phyloP scores from a whole-genome alignment of 148 eudicot genomes.

The Limonium bicolor region DNA sequence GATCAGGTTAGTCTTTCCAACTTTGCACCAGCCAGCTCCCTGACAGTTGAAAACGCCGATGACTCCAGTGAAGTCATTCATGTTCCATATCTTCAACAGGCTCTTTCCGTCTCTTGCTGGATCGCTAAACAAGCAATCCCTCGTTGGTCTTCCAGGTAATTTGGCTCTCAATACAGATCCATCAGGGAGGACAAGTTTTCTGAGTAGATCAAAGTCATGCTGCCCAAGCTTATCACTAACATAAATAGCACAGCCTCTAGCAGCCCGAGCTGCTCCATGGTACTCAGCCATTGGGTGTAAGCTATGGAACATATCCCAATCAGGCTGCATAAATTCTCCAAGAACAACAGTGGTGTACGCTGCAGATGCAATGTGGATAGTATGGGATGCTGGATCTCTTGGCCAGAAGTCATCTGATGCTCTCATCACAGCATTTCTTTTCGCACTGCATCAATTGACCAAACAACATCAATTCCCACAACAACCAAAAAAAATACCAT shows the following conservation, averaged over 20 bases:
- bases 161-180: constrained; percentile 77
- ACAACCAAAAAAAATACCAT: too few species aligned
- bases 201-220: constrained; percentile 61
- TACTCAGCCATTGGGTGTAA: constrained; percentile 90
- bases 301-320: constrained; percentile 99
- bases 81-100: constrained; percentile 77
- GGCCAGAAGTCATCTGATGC: constrained; percentile 97
- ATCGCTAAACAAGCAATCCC: constrained; percentile 66
- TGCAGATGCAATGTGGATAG: constrained; percentile 84
- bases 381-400: constrained; percentile 82
- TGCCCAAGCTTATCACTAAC: constrained; percentile 92
- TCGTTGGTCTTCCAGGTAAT: constrained; percentile 80
- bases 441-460: too few species aligned
- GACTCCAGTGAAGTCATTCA: constrained; percentile 65
- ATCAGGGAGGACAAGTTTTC: constrained; percentile 77
- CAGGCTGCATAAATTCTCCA: constrained; percentile 93
- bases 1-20: constrained; percentile 58
- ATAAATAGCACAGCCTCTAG: constrained; percentile 84
- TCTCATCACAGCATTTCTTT: constrained; percentile 58
- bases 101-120: constrained; percentile 80
- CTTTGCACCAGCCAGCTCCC: constrained; percentile 91
- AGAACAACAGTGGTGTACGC: constrained; percentile 75
- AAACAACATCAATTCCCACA: too few species aligned
- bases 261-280: constrained; percentile 89
- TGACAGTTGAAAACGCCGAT: constrained; percentile 88